Evolutionary conservation across 805 yeast species (phyloP).

Genomic region (Sporopachydermia lactativora): DNA sequence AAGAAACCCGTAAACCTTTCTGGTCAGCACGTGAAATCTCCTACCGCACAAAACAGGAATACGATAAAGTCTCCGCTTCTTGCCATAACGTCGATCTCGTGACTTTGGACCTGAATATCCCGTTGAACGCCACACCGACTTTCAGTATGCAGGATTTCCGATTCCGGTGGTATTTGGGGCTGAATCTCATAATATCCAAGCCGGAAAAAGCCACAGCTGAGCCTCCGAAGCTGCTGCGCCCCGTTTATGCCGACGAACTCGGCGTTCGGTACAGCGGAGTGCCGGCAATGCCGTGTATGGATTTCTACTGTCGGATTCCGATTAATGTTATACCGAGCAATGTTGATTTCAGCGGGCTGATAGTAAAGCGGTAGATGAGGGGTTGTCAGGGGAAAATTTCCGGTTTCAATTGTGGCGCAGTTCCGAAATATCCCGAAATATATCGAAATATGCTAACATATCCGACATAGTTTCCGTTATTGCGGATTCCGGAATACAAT

Average conservation of each 20-base stretch:
- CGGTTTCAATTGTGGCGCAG: no score
- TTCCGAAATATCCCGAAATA: no score
- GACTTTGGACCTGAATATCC: conserved; percentile 2
- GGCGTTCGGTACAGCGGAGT: conserved; percentile 22
- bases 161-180: conserved; percentile 22
- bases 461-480: no score
- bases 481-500: no score
- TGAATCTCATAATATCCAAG: conserved; percentile 23
- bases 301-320: conserved; percentile 31
- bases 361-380: conserved; percentile 5
- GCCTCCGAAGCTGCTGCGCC: neutral
- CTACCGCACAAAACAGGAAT: neutral
- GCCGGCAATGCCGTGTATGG: conserved; percentile 23
- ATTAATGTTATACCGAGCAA: conserved; percentile 30
- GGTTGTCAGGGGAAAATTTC: no score
- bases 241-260: conserved; percentile 16
- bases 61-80: neutral
- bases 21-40: neutral
- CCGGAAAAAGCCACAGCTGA: conserved; percentile 7
- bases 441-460: no score
- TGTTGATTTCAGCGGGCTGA: conserved; percentile 34
- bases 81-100: neutral
- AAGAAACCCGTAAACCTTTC: neutral
- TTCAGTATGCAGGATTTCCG: conserved; percentile 15
- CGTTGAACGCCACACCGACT: neutral